Conservation (phyloP, 2,329 filamentous ascomycete genomes). For the Fusarium circinatum region DNA sequence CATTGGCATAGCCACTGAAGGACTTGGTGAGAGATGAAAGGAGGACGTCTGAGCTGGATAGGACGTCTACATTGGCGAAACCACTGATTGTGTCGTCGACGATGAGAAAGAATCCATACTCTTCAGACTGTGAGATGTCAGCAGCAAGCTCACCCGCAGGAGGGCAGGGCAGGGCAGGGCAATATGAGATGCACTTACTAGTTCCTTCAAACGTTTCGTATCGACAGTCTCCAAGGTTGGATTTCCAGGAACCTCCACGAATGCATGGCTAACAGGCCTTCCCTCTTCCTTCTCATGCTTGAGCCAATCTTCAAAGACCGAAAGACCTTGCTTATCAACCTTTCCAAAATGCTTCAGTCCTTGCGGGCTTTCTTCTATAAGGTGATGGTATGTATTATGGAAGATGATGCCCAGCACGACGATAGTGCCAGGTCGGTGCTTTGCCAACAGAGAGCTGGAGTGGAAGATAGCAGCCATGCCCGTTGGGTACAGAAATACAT, state of each 20-base stretch:
- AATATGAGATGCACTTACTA: conserved; percentile 48
- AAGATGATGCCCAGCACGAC: conserved; percentile 64
- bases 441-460: conserved; percentile 52
- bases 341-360: conserved; percentile 60
- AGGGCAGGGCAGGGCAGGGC: not conserved
- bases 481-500: conserved; percentile 64
- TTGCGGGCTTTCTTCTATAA: conserved; percentile 56
- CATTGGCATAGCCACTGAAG: conserved; percentile 66
- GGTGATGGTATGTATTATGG: conserved; percentile 58
- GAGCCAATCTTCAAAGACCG: conserved; percentile 58
- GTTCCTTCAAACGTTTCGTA: conserved; percentile 47
- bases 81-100: conserved; percentile 61
- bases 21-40: conserved; percentile 66
- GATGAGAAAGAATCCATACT: conserved; percentile 57
- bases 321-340: conserved; percentile 55
- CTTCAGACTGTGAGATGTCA: conserved; percentile 48
- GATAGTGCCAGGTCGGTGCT: conserved; percentile 48
- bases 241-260: conserved; percentile 58
- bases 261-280: conserved; percentile 56
- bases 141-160: not conserved
- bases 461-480: conserved; percentile 65
- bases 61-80: conserved; percentile 62
- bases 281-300: conserved; percentile 51
- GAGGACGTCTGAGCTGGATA: conserved; percentile 60
- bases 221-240: conserved; percentile 50